phyloP scores from a whole-genome alignment of 768 basidiomycete genomes.

The Pulveroboletus sp. region DNA sequence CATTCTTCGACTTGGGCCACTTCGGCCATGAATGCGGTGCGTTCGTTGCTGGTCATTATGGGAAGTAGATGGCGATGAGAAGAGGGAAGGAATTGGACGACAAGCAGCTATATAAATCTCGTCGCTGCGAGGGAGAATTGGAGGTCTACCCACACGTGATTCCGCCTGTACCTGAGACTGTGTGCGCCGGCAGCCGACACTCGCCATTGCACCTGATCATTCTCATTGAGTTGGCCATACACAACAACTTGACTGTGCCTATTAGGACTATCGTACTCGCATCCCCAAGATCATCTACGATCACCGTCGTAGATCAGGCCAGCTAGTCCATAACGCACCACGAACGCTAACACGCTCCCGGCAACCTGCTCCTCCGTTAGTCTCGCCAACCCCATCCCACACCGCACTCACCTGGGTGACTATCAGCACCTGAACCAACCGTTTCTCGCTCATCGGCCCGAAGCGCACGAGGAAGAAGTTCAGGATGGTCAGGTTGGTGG shows the following conservation, averaged over 20 bases:
- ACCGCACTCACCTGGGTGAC: slow-evolving; percentile 55
- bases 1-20: slow-evolving; percentile 83
- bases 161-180: neutral
- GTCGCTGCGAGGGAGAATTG: neutral
- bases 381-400: neutral
- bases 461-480: slow-evolving; percentile 77
- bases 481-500: slow-evolving; percentile 88
- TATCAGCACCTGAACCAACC: slow-evolving; percentile 69
- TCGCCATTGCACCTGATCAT: slow-evolving; percentile 27
- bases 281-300: slow-evolving; percentile 48
- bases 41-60: slow-evolving; percentile 57
- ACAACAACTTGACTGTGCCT: no score
- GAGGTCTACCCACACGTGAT: slow-evolving; percentile 15
- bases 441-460: slow-evolving; percentile 84
- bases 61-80: slow-evolving; percentile 20
- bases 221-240: neutral
- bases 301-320: slow-evolving; percentile 90
- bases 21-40: slow-evolving; percentile 69
- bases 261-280: neutral
- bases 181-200: neutral
- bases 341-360: slow-evolving; percentile 80
- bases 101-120: slow-evolving; percentile 25
- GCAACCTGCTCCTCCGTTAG: slow-evolving; percentile 41
- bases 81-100: neutral
- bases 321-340: slow-evolving; percentile 85